Base-by-base conservation (phyloP, 495 filamentous ascomycete species). In the Hapsidospora chrysogenum region DNA sequence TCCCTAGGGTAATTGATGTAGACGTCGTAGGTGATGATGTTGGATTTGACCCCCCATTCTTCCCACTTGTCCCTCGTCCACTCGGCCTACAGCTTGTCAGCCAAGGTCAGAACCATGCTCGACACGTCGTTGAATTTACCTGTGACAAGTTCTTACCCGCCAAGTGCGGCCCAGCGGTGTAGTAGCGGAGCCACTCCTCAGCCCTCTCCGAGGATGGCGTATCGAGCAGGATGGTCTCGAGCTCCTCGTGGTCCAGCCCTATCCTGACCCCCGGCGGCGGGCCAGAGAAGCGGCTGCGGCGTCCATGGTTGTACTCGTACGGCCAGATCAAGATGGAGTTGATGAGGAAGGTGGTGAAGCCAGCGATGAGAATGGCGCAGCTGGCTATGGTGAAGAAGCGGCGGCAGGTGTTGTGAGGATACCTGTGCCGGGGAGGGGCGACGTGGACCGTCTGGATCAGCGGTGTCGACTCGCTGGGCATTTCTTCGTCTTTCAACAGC, bases 11-110 rank as follows among this genome's bases (percentile, higher is more conserved):
- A 94, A 50, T 96, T 96, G 41, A 94, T 54, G 43, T 93, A 95
- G 23, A 81, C 70, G 46, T 95, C 85, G 49, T 97, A 96, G 13
- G 77, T 55, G 15, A 76, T 74, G 43, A 97, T 76, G 3, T 60
- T 64, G 14, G 73, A 69, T 41, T 70, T 55, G 36, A 97, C 59
- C 3, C 89, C 92, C 49, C 80, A 89, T 42, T 85, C 75, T 43
- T 76, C 58, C 85, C 85, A 96, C 43, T 64, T 76, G 17, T 92
- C 73, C 43, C 72, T 66, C 0, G 89, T 97, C 85, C 85, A 97
- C 31, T 77, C 53, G 4, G 81, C 89, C 58, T 92, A 74, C 5
- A 35, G 31, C 15, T 36, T 1, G n/a, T 22, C 13, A 34, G 30
- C 30, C 21, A n/a, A 25, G 35, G 20, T n/a, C n/a, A n/a, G n/a